Base-by-base conservation (phyloP, 257 asterid genomes). In the Cordia subcordata region DNA sequence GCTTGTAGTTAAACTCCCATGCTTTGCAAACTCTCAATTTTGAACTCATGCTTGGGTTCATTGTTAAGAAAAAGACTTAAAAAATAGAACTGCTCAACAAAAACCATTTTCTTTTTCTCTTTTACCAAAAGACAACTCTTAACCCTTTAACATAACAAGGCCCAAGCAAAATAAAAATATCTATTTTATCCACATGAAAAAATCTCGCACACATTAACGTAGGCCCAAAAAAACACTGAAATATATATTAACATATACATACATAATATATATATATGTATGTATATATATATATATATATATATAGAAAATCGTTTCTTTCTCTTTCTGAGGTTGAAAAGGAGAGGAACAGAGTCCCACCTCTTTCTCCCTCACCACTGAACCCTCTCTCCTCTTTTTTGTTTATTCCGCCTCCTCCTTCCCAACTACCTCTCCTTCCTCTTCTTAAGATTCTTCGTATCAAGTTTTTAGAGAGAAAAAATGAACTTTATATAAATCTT, bases 301-400 rank as follows among this genome's bases (percentile, higher is more conserved):
- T 22, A 44, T 0, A 0, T 16, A 6, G 9, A 15, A 33, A 27
- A 50, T 56, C 53, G 56, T 18, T 54, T 45, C 61, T 58, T 51
- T 18, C 15, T 39, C 10, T 53, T 33, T 8, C 37, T 23, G 70
- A 77, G 75, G 75, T 74, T 72, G 85, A 58, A 69, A 65, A 61
- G 56, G 55, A 55, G 75, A 69, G 71, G 69, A 73, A 69, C 68
- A 55, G 58, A 68, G 71, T 69, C 68, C 73, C 55, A 37, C 81
- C 68, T 49, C 65, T 60, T 65, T 50, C 78, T 54, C 5, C 46
- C 78, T 54, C 47, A 42, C 4, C 64, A 17, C 62, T 74, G 49
- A 51, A 46, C 64, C 50, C 65, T 56, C 63, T 57, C 53, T 65
- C 58, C 60, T 57, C 42, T 13, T 72, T 70, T 64, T 59, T 53